Percentiles rank a stretch among this genome's conserved stretches.
Evolutionary conservation across 768 basidiomycete species (phyloP).

Genomic region (Leccinum aurantiacum): DNA sequence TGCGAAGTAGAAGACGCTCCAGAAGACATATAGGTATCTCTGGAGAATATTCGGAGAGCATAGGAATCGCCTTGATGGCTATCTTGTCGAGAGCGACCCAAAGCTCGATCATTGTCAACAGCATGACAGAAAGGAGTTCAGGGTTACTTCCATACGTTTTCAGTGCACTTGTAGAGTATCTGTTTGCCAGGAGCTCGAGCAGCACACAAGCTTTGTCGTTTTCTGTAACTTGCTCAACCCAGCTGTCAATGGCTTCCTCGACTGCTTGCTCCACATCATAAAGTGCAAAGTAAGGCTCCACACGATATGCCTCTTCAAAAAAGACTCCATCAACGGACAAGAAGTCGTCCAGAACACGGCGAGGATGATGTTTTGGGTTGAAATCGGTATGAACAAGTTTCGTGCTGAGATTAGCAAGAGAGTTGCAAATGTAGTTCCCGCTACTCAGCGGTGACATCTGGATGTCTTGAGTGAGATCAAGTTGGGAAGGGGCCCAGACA

Average conservation of each 20-base stretch:
- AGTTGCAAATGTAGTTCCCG: background rate
- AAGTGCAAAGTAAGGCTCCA: constrained; percentile 18
- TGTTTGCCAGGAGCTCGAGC: constrained; percentile 24
- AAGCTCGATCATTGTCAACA: constrained; percentile 37
- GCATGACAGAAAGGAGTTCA: constrained; percentile 41
- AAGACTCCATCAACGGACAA: constrained; percentile 6
- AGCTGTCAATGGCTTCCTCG: constrained; percentile 31
- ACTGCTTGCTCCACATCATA: constrained; percentile 40
- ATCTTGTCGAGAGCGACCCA: constrained; percentile 36
- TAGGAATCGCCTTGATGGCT: constrained; percentile 17
- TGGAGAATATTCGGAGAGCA: constrained; percentile 34
- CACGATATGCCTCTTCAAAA: constrained; percentile 6
- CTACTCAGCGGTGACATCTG: background rate
- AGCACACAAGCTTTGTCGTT: constrained; percentile 4
- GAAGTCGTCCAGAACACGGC: background rate
- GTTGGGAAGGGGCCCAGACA: constrained; percentile 30
- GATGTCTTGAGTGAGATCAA: background rate
- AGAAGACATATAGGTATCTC: constrained; percentile 29
- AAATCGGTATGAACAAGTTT: background rate
- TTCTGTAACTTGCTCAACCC: constrained; percentile 23
- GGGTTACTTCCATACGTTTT: constrained; percentile 33
- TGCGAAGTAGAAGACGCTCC: constrained; percentile 28
- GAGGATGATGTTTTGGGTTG: constrained; percentile 3
- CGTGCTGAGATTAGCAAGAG: background rate
- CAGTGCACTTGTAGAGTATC: constrained; percentile 29